These are phyloP conservation scores for Tricholoma sp. DNA, from an alignment of 768 basidiomycete species.

Conservation along the genomic window DNA sequence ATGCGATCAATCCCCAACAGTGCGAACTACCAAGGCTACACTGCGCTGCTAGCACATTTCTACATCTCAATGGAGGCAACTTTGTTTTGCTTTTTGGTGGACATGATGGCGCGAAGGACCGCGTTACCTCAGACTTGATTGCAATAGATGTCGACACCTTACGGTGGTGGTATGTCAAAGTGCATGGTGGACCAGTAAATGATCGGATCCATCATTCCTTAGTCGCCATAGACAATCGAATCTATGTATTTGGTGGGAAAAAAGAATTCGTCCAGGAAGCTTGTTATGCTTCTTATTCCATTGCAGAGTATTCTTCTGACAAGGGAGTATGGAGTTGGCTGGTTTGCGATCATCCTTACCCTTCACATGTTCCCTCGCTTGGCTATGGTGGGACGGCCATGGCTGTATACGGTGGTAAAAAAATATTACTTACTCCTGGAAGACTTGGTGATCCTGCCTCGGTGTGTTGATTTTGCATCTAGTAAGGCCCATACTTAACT, in stretches of 20 bases:
- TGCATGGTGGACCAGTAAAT: slow-evolving; percentile 12
- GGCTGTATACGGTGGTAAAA: background rate
- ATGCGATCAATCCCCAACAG: background rate
- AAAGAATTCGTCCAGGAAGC: background rate
- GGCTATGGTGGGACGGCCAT: background rate
- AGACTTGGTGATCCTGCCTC: background rate
- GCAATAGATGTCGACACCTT: slow-evolving; percentile 15
- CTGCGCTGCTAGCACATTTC: slow-evolving; percentile 14
- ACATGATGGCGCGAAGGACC: slow-evolving; percentile 4
- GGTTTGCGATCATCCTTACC: slow-evolving; percentile 11
- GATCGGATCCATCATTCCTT: slow-evolving; percentile 18
- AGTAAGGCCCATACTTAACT: background rate
- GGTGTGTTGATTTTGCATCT: background rate
- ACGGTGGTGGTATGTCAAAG: slow-evolving; percentile 21
- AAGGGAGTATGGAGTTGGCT: slow-evolving; percentile 6
- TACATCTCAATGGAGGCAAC: slow-evolving; percentile 9
- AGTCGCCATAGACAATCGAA: slow-evolving; percentile 11
- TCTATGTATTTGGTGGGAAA: slow-evolving; percentile 10
- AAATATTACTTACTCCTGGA: slow-evolving; percentile 5
- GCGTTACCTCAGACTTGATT: slow-evolving; percentile 10
- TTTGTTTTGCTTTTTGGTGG: slow-evolving; percentile 29
- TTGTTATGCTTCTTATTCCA: slow-evolving; percentile 4
- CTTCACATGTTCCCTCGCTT: slow-evolving; percentile 4
- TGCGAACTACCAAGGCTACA: slow-evolving; percentile 14
- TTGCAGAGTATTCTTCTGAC: slow-evolving; percentile 4